These are phyloP conservation scores for Penicillium occitanis DNA, from an alignment of 2,329 filamentous ascomycete genomes.

Conservation along the genomic window DNA sequence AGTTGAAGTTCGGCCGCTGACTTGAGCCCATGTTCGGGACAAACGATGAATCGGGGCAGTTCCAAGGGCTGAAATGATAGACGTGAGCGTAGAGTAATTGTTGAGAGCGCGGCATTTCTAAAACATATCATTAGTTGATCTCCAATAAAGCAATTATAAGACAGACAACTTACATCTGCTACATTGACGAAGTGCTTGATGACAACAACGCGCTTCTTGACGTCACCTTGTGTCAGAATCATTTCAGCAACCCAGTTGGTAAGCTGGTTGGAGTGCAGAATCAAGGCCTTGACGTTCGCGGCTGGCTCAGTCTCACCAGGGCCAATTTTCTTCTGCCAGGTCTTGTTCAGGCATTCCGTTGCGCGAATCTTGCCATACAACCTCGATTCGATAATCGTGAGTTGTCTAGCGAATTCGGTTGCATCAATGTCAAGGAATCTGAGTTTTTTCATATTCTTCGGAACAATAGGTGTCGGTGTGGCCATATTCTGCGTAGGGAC, in stretches of 20 bases:
- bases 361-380: slow-evolving; percentile 95
- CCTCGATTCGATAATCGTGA: slow-evolving; percentile 94
- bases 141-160: not conserved
- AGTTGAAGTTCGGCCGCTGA: slow-evolving; percentile 77
- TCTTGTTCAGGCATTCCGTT: slow-evolving; percentile 96
- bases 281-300: slow-evolving; percentile 91
- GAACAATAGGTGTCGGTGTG: slow-evolving; percentile 83
- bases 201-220: slow-evolving; percentile 93
- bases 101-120: slow-evolving; percentile 92
- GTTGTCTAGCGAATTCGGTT: slow-evolving; percentile 92
- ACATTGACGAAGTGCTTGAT: slow-evolving; percentile 98
- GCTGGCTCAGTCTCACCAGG: slow-evolving; percentile 73
- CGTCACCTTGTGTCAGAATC: slow-evolving; percentile 91
- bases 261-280: slow-evolving; percentile 96
- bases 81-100: slow-evolving; percentile 96
- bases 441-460: slow-evolving; percentile 99
- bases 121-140: slow-evolving; percentile 19
- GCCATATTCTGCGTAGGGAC: slow-evolving; percentile 82
- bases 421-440: slow-evolving; percentile 98
- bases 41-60: slow-evolving; percentile 94
- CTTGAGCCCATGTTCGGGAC: slow-evolving; percentile 89
- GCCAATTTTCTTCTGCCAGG: slow-evolving; percentile 92
- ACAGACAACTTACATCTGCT: slow-evolving; percentile 68
- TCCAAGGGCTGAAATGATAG: slow-evolving; percentile 92
- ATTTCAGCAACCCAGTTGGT: slow-evolving; percentile 99